phyloP scores from a whole-genome alignment of 2,329 filamentous ascomycete genomes.

The Alternaria rosae region DNA sequence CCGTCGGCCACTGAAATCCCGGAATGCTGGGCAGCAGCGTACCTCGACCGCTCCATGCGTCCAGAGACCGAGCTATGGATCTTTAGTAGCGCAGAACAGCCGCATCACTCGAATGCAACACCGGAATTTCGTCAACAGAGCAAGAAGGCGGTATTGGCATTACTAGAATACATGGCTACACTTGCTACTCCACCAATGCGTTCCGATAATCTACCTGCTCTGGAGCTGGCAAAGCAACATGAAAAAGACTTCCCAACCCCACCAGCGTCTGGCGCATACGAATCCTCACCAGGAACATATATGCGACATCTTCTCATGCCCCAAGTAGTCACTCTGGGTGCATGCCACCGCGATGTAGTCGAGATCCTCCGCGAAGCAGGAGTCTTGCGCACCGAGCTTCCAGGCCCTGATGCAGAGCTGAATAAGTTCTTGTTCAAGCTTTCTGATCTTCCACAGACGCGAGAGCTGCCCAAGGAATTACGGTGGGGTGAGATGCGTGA shows the following conservation, averaged over 20 bases:
- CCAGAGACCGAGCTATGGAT: conserved; percentile 72
- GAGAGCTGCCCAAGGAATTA: conserved; percentile 57
- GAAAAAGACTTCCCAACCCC: conserved; percentile 35
- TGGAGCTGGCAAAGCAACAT: conserved; percentile 41
- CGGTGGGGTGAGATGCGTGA: conserved; percentile 62
- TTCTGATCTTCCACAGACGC: conserved; percentile 54
- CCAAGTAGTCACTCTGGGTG: conserved; percentile 55
- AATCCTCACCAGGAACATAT: conserved; percentile 30
- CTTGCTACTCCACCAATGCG: conserved; percentile 38
- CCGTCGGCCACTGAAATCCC: conserved; percentile 18
- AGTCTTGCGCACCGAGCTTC: conserved; percentile 39
- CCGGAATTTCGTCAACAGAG: conserved; percentile 35
- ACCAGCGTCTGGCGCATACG: conserved; percentile 29
- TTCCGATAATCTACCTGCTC: conserved; percentile 29
- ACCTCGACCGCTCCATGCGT: conserved; percentile 66
- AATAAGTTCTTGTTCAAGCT: conserved; percentile 66
- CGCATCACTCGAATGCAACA: conserved; percentile 22
- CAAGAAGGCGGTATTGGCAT: conserved; percentile 36
- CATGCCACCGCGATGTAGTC: conserved; percentile 48
- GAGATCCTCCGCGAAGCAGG: conserved; percentile 30
- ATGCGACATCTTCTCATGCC: conserved; percentile 43
- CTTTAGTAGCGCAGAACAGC: conserved; percentile 53
- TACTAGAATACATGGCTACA: conserved; percentile 39
- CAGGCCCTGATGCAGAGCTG: conserved; percentile 43
- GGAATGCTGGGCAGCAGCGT: conserved; percentile 63